phyloP scores from a whole-genome alignment of 139 green algal genomes.

The Marvania coccoides region DNA sequence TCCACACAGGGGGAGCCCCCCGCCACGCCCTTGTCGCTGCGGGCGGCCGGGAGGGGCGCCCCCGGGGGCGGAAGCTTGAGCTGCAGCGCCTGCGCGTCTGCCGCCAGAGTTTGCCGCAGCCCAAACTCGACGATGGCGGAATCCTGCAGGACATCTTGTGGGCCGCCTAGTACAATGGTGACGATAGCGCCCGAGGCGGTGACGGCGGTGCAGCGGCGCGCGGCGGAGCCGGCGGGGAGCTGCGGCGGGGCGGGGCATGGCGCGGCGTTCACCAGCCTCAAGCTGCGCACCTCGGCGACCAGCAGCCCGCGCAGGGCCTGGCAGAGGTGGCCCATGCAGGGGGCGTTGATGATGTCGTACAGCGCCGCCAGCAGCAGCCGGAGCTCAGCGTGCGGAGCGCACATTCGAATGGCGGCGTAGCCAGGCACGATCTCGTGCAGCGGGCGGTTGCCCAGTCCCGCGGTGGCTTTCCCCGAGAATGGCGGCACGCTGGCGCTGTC shows the following conservation, averaged over 20 bases:
- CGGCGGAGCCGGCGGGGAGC: conserved; percentile 45
- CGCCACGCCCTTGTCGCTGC: conserved; percentile 35
- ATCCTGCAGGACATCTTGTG: conserved; percentile 44
- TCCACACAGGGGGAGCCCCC: conserved; percentile 54
- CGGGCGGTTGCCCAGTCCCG: conserved; percentile 1
- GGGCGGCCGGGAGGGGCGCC: conserved; percentile 29
- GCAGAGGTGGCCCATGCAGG: conserved; percentile 41
- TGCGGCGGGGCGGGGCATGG: conserved; percentile 38
- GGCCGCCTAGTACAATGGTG: conserved; percentile 56
- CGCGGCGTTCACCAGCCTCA: conserved; percentile 13
- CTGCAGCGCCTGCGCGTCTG: conserved; percentile 72
- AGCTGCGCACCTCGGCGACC: conserved; percentile 42
- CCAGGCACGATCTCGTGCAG: conserved; percentile 35
- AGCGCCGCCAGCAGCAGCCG: conserved; percentile 55
- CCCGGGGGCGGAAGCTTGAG: conserved; percentile 65
- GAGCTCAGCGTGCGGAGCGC: conserved; percentile 74
- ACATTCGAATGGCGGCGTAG: conserved; percentile 62
- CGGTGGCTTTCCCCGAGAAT: neutral
- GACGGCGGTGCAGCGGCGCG: conserved; percentile 44
- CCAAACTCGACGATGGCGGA: conserved; percentile 58
- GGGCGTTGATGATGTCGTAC: conserved; percentile 24
- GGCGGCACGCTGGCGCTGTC: conserved; percentile 42
- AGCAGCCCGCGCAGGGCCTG: conserved; percentile 70
- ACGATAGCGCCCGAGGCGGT: conserved; percentile 34
- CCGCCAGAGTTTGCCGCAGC: conserved; percentile 55